phyloP scores from a whole-genome alignment of 2,329 filamentous ascomycete species.

The Diaporthe capsici region DNA sequence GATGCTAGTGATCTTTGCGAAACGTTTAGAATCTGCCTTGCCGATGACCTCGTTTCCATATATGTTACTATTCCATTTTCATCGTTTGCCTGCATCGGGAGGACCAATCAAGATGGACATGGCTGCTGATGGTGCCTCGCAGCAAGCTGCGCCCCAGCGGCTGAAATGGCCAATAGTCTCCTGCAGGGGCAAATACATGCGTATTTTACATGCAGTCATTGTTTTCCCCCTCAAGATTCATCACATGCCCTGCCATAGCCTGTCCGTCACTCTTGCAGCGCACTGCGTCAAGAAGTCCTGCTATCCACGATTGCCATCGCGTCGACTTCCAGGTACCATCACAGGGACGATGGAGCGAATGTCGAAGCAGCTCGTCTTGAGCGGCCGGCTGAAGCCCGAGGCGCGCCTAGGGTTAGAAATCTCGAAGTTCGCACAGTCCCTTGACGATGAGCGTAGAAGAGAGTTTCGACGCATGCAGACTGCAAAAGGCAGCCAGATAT shows the following conservation, averaged over 20 bases:
- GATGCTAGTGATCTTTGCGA: neutral
- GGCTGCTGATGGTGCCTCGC: neutral
- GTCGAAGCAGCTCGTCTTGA: constrained; percentile 18
- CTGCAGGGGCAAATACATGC: neutral
- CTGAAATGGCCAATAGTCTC: neutral
- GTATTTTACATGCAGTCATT: neutral
- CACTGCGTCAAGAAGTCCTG: neutral
- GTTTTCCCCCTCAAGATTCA: too few relatives aligned
- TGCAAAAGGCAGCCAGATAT: neutral
- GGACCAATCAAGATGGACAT: neutral
- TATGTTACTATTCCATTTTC: neutral
- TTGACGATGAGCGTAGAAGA: neutral
- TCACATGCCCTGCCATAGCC: neutral
- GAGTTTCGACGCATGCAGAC: neutral
- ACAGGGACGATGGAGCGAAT: neutral
- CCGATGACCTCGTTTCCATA: neutral
- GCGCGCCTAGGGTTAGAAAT: constrained; percentile 16
- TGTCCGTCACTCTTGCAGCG: neutral
- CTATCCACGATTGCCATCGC: neutral
- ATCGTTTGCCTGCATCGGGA: neutral
- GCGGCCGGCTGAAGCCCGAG: constrained; percentile 20
- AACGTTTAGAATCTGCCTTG: neutral
- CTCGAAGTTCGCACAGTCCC: constrained; percentile 3
- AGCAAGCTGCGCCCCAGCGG: neutral
- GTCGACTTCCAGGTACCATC: neutral